These are phyloP conservation scores for Cryoendolithus antarcticus DNA, from an alignment of 2,329 filamentous ascomycete species.

Conservation along the genomic window DNA sequence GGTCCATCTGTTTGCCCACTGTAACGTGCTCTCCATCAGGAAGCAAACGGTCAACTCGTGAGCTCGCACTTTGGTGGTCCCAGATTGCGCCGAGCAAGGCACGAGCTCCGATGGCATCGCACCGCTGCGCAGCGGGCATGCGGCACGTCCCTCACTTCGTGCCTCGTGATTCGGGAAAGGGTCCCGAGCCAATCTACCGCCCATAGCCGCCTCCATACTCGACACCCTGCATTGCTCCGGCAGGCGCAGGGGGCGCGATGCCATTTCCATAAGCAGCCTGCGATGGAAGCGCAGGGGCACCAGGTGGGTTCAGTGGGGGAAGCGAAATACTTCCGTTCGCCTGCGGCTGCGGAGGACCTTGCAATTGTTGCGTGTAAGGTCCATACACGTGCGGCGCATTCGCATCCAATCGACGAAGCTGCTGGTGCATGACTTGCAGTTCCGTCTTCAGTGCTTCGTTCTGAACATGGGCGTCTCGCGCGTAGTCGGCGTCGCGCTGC, in stretches of 20 bases:
- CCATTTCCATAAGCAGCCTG: constrained; percentile 20
- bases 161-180: too few species aligned
- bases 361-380: constrained; percentile 30
- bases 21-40: too few species aligned
- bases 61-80: too few species aligned
- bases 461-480: constrained; percentile 33
- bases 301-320: constrained; percentile 21
- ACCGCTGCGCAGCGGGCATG: too few species aligned
- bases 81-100: too few species aligned
- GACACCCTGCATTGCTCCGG: constrained; percentile 37
- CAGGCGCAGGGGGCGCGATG: constrained; percentile 20
- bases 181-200: constrained; percentile 3
- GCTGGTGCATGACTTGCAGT: constrained; percentile 33
- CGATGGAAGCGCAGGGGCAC: constrained; percentile 6
- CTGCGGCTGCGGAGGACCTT: constrained; percentile 19
- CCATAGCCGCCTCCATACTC: constrained; percentile 26
- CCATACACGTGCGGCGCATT: constrained; percentile 36
- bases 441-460: constrained; percentile 36
- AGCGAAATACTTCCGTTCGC: constrained; percentile 23
- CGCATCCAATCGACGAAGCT: constrained; percentile 34
- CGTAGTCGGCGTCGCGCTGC: constrained; percentile 31
- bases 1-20: too few species aligned
- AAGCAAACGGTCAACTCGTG: too few species aligned
- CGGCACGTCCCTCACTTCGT: too few species aligned
- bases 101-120: too few species aligned